Base-by-base conservation (phyloP, 23 red algal species). In the Gracilariopsis chorda region DNA sequence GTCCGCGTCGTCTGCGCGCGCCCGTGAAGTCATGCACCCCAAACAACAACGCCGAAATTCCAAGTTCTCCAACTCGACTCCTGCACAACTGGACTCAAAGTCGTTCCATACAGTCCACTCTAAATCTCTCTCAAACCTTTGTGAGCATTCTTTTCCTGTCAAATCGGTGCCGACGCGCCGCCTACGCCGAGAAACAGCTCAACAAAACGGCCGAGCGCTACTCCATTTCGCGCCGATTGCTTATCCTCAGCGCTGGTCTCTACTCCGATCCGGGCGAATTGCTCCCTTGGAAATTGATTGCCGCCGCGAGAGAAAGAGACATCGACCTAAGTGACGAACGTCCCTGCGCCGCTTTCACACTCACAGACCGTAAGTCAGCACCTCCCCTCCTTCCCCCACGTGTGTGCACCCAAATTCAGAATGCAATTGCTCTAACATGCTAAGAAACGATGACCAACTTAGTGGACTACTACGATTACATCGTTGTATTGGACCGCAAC, bases 391-490 rank as follows among this genome's bases (percentile, higher is more conserved):
- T 55, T n/a, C 49, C 49, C n/a, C 49, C 49, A 55, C 49, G 16
- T n/a, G n/a, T n/a, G n/a, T n/a, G n/a, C n/a, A n/a, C n/a, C n/a
- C n/a, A n/a, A n/a, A n/a, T n/a, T n/a, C n/a, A n/a, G n/a, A n/a
- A n/a, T n/a, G n/a, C n/a, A n/a, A n/a, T n/a, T n/a, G n/a, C n/a
- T n/a, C n/a, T n/a, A n/a, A n/a, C n/a, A n/a, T n/a, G n/a, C n/a
- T n/a, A n/a, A n/a, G n/a, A n/a, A n/a, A n/a, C n/a, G n/a, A n/a
- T n/a, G n/a, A n/a, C n/a, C n/a, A n/a, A n/a, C n/a, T n/a, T n/a
- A 88, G 84, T 88, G 64, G 84, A 88, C 21, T 88, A 62, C 56
- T 77, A 88, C 64, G 84, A 88, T 24, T 88, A 70, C 67, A 65
- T 88, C 10, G 67, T 88, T 23, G 84, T 88, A 20, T 63, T 77